A percentile compares a stretch with the other conserved stretches of the same genome.
phyloP scores from a whole-genome alignment of 352 stramenopile species.

The Phytophthora sojae region DNA sequence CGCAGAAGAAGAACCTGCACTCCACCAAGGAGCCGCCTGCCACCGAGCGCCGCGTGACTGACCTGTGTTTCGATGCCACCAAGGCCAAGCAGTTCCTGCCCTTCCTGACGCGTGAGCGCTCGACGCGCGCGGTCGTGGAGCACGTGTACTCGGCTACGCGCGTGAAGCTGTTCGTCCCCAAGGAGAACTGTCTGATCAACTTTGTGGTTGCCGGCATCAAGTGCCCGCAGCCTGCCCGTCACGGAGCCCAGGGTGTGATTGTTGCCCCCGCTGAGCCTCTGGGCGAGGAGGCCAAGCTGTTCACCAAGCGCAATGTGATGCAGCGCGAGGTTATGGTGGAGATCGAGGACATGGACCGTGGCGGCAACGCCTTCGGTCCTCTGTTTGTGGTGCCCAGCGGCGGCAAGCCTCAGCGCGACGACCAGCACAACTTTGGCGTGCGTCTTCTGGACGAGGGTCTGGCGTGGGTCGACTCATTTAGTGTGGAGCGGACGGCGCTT shows the following conservation, averaged over 20 bases:
- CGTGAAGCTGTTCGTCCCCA: slow-evolving; percentile 96
- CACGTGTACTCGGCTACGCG: slow-evolving; percentile 97
- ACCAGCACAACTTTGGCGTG: slow-evolving; percentile 90
- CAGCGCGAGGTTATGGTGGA: slow-evolving; percentile 93
- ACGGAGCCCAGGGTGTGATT: slow-evolving; percentile 91
- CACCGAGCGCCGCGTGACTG: slow-evolving; percentile 77
- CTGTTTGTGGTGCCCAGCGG: slow-evolving; percentile 69
- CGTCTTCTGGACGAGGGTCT: slow-evolving; percentile 94
- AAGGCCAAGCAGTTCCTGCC: slow-evolving; percentile 92
- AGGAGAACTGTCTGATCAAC: slow-evolving; percentile 98
- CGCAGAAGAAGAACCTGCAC: slow-evolving; percentile 95
- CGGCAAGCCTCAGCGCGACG: slow-evolving; percentile 51
- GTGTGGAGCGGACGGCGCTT: slow-evolving; percentile 92
- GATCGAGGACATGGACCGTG: slow-evolving; percentile 95
- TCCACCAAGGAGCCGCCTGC: slow-evolving; percentile 79
- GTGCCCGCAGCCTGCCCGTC: slow-evolving; percentile 83
- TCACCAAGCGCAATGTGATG: slow-evolving; percentile 89
- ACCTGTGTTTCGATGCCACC: slow-evolving; percentile 87
- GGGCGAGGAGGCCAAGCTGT: slow-evolving; percentile 90
- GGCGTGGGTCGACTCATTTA: slow-evolving; percentile 93
- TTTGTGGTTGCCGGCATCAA: slow-evolving; percentile 92
- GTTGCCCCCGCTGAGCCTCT: slow-evolving; percentile 87
- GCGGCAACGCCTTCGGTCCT: slow-evolving; percentile 91
- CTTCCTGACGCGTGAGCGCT: slow-evolving; percentile 86
- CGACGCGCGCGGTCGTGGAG: slow-evolving; percentile 89